Base-by-base conservation (phyloP, 169 alveolate species). In the Eimeria sp. region DNA sequence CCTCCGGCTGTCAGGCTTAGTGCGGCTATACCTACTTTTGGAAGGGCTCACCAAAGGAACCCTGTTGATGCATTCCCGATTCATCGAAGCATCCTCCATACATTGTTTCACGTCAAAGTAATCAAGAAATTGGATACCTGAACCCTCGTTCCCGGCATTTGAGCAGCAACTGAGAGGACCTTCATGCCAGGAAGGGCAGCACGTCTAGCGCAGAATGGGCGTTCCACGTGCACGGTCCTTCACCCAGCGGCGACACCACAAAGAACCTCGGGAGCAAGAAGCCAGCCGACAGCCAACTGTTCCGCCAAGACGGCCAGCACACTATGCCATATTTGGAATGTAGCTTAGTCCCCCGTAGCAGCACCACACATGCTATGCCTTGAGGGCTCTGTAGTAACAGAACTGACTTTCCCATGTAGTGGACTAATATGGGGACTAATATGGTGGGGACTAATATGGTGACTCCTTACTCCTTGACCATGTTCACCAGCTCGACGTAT, bases 401-500 rank as follows among this genome's bases (percentile, higher is more conserved):
- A 40, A 73, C 18, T 40, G 51, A 16, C n/a, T 18, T 34, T 43
- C 16, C 22, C 43, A 34, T n/a, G 6, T 73, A 11, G 9, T 34
- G 51, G 83, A 11, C 82, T 5, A 73, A 34, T 73, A 18, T 43
- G 83, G 43, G 0, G 51, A 49, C 57, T 65, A n/a, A n/a, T n/a
- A n/a, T n/a, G n/a, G n/a, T n/a, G n/a, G n/a, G 51, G 83, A 11
- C 82, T 5, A 73, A 34, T 73, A 18, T 43, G 83, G 43, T 4
- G 51, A 49, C 57, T 65, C n/a, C n/a, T n/a, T n/a, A 87, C 27
- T 87, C 83, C 82, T 87, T 87, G 80, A 49, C 65, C 94, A 87
- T 87, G 34, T 87, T 87, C 78, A 63, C 94, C 47, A 87, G 83
- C 94, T 87, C 94, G 30, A 87, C 94, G 67, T 87, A 87, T 34